Percentiles rank a stretch among this genome's conserved stretches.
Evolutionary conservation across 176 grass and related monocot species (phyloP).

Genomic region (Phragmites australis): DNA sequence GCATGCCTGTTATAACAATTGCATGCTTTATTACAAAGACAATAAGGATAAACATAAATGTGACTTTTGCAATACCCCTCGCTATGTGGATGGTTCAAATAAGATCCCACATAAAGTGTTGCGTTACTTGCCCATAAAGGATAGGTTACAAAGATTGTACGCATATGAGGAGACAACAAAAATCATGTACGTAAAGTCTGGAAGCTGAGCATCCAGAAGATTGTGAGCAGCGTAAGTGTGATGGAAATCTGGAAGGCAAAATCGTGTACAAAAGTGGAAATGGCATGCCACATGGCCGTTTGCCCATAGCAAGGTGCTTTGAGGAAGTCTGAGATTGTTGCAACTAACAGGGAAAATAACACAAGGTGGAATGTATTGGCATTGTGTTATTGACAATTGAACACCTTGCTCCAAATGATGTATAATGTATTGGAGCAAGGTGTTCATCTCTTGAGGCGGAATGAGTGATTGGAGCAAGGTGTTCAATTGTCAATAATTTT

Average conservation of each 20-base stretch:
- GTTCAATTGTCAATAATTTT: too few species aligned
- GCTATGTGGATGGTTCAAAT: neutral
- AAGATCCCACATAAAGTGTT: too few species aligned
- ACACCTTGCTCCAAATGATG: too few species aligned
- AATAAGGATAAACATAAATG: neutral
- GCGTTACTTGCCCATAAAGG: too few species aligned
- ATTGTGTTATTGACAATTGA: too few species aligned
- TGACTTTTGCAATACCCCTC: neutral
- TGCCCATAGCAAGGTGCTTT: neutral
- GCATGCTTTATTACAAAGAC: neutral
- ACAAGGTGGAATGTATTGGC: too few species aligned
- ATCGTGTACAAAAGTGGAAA: neutral
- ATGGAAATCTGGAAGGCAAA: neutral
- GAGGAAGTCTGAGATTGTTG: neutral
- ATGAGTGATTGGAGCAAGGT: too few species aligned
- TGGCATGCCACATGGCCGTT: neutral
- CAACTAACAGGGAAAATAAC: too few species aligned
- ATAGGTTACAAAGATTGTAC: too few species aligned
- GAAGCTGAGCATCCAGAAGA: neutral
- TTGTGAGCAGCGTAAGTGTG: neutral
- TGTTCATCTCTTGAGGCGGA: too few species aligned
- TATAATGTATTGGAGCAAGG: too few species aligned
- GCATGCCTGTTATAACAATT: neutral
- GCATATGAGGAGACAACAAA: too few species aligned
- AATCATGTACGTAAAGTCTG: neutral